A percentile compares a stretch with the other conserved stretches of the same genome.
phyloP scores from a whole-genome alignment of 768 basidiomycete species.

The Lanmaoa rubissima region DNA sequence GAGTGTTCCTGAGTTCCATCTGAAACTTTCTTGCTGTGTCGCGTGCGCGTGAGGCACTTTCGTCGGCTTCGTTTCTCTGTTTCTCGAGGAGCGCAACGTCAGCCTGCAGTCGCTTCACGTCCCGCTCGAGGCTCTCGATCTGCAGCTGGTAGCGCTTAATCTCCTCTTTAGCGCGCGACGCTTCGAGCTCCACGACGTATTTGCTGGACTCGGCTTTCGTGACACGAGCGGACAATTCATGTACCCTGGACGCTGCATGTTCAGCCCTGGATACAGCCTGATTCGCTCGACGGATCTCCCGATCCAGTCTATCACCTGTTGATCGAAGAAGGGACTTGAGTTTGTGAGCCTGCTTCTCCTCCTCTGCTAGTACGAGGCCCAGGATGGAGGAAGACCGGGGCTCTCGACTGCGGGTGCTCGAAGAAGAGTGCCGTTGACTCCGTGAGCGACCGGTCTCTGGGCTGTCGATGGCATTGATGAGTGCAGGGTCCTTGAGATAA shows the following conservation, averaged over 20 bases:
- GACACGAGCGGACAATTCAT: conserved; percentile 39
- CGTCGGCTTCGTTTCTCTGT: conserved; percentile 41
- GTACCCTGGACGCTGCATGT: conserved; percentile 48
- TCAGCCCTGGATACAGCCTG: conserved; percentile 50
- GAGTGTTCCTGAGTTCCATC: conserved; percentile 42
- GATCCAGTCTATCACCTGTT: conserved; percentile 53
- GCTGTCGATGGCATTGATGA: conserved; percentile 36
- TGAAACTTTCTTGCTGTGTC: conserved; percentile 45
- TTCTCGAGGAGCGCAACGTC: conserved; percentile 36
- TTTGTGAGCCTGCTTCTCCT: conserved; percentile 55
- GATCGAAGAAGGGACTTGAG: conserved; percentile 52
- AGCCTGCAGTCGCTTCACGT: conserved; percentile 37
- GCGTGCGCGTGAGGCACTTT: conserved; percentile 41
- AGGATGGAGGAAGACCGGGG: conserved; percentile 39
- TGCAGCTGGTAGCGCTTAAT: conserved; percentile 45
- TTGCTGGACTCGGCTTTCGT: conserved; percentile 42
- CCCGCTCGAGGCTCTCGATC: conserved; percentile 46
- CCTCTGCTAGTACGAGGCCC: conserved; percentile 47
- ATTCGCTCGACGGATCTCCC: conserved; percentile 55
- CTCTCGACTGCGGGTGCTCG: conserved; percentile 40
- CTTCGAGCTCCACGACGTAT: conserved; percentile 38
- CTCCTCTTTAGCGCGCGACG: conserved; percentile 45
- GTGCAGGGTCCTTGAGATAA: conserved; percentile 44
- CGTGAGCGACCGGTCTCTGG: conserved; percentile 30
- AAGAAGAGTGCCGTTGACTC: conserved; percentile 33